Evolutionary conservation across 108 stramenopile genomes (phyloP).

Genomic region (Fistulifera solaris): DNA sequence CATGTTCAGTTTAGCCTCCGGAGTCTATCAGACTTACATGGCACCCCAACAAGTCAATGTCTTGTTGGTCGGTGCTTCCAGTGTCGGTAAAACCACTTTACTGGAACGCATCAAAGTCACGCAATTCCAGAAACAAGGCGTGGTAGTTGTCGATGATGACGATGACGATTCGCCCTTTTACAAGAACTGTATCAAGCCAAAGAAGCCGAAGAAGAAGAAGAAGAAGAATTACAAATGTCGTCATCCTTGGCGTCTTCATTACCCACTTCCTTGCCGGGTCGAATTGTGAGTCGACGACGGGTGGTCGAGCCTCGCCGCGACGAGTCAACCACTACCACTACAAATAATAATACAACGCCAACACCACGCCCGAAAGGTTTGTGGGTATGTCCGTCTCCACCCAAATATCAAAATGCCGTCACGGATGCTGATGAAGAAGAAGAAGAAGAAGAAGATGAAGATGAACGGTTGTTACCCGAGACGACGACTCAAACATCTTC

Average conservation of each 20-base stretch:
- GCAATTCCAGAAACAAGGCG: conserved; percentile 15
- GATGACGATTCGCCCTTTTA: too few species aligned
- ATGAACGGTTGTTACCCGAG: too few species aligned
- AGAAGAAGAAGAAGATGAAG: conserved; percentile 25
- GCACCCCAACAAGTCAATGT: conserved; percentile 65
- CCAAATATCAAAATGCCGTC: conserved; percentile 22
- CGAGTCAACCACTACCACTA: neutral
- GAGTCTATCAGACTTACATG: conserved; percentile 70
- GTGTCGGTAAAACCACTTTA: conserved; percentile 62
- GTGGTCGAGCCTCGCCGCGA: neutral
- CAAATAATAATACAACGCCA: too few species aligned
- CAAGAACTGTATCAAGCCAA: neutral
- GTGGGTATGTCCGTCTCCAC: conserved; percentile 41
- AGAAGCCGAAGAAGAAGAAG: neutral
- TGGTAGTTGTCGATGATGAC: conserved; percentile 1
- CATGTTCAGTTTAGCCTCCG: conserved; percentile 72
- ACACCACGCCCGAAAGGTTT: too few species aligned
- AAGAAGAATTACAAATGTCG: neutral
- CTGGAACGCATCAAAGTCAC: conserved; percentile 80
- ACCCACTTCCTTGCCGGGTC: too few species aligned
- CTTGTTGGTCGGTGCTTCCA: conserved; percentile 52
- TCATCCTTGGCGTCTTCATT: neutral
- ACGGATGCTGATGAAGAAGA: conserved; percentile 18
- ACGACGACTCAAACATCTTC: too few species aligned
- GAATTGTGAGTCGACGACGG: too few species aligned